These are phyloP conservation scores for Aurinia saxatilis DNA, from an alignment of 345 rosid genomes.

Conservation along the genomic window DNA sequence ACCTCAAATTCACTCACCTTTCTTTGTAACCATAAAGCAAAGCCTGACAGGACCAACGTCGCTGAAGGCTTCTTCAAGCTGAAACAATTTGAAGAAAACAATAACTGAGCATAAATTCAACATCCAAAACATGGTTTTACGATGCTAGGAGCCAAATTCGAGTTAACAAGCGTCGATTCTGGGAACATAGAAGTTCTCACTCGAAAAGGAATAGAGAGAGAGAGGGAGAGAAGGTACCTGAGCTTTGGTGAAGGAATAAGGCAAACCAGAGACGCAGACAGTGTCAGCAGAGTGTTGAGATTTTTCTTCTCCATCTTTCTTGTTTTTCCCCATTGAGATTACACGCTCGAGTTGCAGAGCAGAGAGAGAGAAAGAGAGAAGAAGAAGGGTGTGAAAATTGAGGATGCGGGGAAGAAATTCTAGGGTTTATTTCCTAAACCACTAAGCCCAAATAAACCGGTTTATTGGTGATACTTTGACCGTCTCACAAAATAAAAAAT, in stretches of 20 bases:
- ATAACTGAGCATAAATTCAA: not conserved
- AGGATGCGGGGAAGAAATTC: not conserved
- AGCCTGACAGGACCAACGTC: slow-evolving; percentile 93
- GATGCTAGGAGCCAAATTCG: not conserved
- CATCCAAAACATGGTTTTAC: not conserved
- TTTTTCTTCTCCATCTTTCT: slow-evolving; percentile 38
- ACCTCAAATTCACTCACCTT: slow-evolving; percentile 37
- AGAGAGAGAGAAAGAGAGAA: not conserved
- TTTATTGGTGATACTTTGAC: too few relatives aligned
- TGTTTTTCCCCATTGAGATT: slow-evolving; percentile 38
- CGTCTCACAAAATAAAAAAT: too few relatives aligned
- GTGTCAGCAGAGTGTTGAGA: slow-evolving; percentile 61
- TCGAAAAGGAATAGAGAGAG: too few relatives aligned
- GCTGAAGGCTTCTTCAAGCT: slow-evolving; percentile 88
- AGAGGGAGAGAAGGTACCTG: slow-evolving; percentile 46
- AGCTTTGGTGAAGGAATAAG: slow-evolving; percentile 74
- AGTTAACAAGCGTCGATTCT: too few relatives aligned
- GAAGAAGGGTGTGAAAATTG: not conserved
- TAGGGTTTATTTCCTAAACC: slow-evolving; percentile 15
- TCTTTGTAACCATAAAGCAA: slow-evolving; percentile 78
- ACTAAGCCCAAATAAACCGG: slow-evolving; percentile 3
- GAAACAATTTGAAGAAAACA: slow-evolving; percentile 4
- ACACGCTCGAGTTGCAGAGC: not conserved
- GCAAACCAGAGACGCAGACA: slow-evolving; percentile 73
- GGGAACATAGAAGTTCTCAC: too few relatives aligned